Evolutionary conservation across 495 filamentous ascomycete genomes (phyloP).

Genomic region (Aspergillus wentii): DNA sequence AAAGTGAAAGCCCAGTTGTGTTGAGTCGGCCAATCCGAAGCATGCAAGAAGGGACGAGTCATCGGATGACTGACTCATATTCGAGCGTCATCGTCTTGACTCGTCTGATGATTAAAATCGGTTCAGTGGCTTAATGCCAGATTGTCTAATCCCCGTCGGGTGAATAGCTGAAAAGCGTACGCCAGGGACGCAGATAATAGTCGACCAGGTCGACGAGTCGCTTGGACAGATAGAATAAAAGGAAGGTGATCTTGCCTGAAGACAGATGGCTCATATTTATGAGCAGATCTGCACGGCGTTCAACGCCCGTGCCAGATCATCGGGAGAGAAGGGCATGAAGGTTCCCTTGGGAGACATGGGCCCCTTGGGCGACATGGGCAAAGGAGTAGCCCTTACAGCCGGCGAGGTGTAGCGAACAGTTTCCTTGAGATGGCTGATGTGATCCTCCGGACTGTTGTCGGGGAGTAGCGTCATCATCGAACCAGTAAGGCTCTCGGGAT

Average conservation of each 20-base stretch:
- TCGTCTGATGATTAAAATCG: too few species aligned
- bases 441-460: constrained; percentile 23
- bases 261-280: constrained; percentile 11
- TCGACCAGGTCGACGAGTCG: too few species aligned
- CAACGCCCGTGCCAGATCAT: constrained; percentile 40
- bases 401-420: constrained; percentile 31
- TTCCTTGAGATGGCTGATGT: constrained; percentile 33
- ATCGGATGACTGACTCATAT: too few species aligned
- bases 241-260: constrained; percentile 12
- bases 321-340: constrained; percentile 30
- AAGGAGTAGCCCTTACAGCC: constrained; percentile 26
- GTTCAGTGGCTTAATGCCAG: too few species aligned
- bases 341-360: constrained; percentile 24
- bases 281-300: constrained; percentile 36
- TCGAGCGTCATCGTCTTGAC: too few species aligned
- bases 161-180: background rate
- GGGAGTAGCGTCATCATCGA: constrained; percentile 37
- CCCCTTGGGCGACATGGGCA: constrained; percentile 20
- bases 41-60: too few species aligned
- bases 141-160: too few species aligned
- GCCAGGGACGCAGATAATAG: constrained; percentile 2
- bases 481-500: constrained; percentile 33
- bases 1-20: too few species aligned
- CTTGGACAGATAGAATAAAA: constrained; percentile 1
- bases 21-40: too few species aligned